phyloP scores from a whole-genome alignment of 176 grass and related monocot genomes.

The Poa pratensis region DNA sequence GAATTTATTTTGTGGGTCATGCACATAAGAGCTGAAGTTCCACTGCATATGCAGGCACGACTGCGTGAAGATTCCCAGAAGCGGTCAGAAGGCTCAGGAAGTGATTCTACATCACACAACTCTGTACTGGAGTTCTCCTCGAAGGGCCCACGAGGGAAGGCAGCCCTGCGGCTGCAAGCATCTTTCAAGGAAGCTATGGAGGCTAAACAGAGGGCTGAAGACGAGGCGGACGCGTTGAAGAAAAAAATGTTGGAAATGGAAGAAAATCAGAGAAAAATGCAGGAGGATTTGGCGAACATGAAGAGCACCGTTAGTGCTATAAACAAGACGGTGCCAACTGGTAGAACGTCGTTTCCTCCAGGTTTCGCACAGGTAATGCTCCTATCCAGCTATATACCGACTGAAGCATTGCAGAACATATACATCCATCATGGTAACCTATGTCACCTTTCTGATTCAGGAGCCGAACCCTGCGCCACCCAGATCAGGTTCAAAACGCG shows the following conservation, averaged over 20 bases:
- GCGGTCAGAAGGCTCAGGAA: conserved; percentile 32
- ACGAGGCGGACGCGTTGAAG: conserved; percentile 48
- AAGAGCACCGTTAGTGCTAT: conserved; percentile 30
- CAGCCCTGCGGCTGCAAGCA: conserved; percentile 31
- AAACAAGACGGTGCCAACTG: conserved; percentile 3
- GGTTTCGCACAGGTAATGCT: conserved; percentile 20
- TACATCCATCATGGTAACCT: not conserved
- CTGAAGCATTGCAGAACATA: not conserved
- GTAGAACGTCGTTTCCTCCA: conserved; percentile 4
- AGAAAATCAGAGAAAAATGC: conserved; percentile 52
- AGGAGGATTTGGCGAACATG: conserved; percentile 47
- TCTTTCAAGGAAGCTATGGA: conserved; percentile 49
- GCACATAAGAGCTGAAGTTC: conserved; percentile 30
- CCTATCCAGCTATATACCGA: not conserved
- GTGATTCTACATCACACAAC: not conserved
- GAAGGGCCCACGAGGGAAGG: not conserved
- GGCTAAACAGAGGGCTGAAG: conserved; percentile 58
- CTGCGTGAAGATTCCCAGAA: conserved; percentile 38
- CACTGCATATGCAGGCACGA: conserved; percentile 38
- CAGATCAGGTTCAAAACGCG: not conserved
- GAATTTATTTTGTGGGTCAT: not conserved
- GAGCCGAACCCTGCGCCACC: not conserved
- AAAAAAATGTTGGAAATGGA: conserved; percentile 63
- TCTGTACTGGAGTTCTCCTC: conserved; percentile 33
- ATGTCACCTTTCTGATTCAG: conserved; percentile 14